A percentile compares a stretch with the other conserved stretches of the same genome.
phyloP scores from a whole-genome alignment of 2,329 filamentous ascomycete species.

The Colletotrichum zoysiae region DNA sequence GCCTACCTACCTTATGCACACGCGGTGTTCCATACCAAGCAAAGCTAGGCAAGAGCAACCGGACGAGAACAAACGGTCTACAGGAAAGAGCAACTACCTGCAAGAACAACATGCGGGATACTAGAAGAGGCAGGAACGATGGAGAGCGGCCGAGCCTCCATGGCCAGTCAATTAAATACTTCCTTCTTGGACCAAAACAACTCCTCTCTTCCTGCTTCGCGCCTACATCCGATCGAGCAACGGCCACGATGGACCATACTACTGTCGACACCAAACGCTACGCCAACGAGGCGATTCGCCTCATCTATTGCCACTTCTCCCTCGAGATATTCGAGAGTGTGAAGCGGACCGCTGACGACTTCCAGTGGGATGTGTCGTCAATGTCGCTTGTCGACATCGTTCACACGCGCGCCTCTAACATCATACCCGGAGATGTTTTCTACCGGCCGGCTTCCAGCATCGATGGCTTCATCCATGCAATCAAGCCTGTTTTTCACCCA shows the following conservation, averaged over 20 bases:
- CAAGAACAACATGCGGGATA: too few species aligned
- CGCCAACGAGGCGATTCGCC: not conserved
- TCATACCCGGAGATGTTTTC: not conserved
- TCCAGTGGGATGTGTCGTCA: not conserved
- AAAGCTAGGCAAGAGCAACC: too few species aligned
- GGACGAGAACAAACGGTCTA: too few species aligned
- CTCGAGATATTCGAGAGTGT: not conserved
- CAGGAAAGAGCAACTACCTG: too few species aligned
- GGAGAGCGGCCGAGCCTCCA: too few species aligned
- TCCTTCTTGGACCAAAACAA: not conserved
- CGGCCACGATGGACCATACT: not conserved
- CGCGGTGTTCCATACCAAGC: too few species aligned
- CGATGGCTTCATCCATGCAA: not conserved
- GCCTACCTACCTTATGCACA: too few species aligned
- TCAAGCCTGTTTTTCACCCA: not conserved
- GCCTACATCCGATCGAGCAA: not conserved
- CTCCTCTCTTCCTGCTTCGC: not conserved
- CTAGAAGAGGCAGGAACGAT: too few species aligned
- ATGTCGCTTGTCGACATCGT: not conserved
- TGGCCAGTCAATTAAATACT: not conserved
- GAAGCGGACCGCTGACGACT: not conserved
- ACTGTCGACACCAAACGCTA: not conserved
- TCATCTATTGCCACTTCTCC: not conserved
- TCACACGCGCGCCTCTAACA: not conserved
- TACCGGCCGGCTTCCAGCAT: not conserved